phyloP scores from a whole-genome alignment of 1,284 basidiomycete species.

The Heterobasidion occidentale region DNA sequence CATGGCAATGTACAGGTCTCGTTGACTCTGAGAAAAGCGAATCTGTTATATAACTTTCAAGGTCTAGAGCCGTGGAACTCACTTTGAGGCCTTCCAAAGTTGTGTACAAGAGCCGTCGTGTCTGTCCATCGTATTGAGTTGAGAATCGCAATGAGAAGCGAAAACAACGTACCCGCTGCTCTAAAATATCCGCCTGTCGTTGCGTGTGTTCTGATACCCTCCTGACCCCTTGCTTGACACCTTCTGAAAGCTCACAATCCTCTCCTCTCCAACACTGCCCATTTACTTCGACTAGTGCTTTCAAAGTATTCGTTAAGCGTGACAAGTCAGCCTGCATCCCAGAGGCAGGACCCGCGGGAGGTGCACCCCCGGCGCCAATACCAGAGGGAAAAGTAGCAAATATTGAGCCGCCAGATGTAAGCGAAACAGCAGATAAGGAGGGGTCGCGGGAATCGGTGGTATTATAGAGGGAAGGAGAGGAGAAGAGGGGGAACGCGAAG shows the following conservation, averaged over 20 bases:
- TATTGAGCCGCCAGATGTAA: background rate
- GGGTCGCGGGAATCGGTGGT: conserved; percentile 15
- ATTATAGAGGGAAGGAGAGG: conserved; percentile 22
- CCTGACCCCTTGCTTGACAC: conserved; percentile 68
- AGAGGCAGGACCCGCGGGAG: conserved; percentile 7
- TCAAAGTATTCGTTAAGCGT: conserved; percentile 73
- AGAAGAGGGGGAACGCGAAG: conserved; percentile 39
- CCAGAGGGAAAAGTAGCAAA: conserved; percentile 3
- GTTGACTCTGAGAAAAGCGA: conserved; percentile 52
- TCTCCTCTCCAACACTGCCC: conserved; percentile 75
- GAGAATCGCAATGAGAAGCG: background rate
- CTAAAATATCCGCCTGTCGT: conserved; percentile 70
- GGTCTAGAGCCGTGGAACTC: conserved; percentile 1
- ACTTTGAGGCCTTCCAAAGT: conserved; percentile 75
- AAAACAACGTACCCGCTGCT: conserved; percentile 57
- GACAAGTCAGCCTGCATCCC: conserved; percentile 71
- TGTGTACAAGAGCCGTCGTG: conserved; percentile 49
- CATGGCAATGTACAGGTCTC: conserved; percentile 82
- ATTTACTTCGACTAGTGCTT: conserved; percentile 72
- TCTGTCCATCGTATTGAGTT: conserved; percentile 28
- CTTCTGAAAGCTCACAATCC: conserved; percentile 73
- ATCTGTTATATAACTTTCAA: background rate
- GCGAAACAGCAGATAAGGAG: conserved; percentile 11
- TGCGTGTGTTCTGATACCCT: conserved; percentile 65
- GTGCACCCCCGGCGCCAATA: background rate